Base-by-base conservation (phyloP, 139 green algal genomes). In the Yamagishiella unicocca region DNA sequence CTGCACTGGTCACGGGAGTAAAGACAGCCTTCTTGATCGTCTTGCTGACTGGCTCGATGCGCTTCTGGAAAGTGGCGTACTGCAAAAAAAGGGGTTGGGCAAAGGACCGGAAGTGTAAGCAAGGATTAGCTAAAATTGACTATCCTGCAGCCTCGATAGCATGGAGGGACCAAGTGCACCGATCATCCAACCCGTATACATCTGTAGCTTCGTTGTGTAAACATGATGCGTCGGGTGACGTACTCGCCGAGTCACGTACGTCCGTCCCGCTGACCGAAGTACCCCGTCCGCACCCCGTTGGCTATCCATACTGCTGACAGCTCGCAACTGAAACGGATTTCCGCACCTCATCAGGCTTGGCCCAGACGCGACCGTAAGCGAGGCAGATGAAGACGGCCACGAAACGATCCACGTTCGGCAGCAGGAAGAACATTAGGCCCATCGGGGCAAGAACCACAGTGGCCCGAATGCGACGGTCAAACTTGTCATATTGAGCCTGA, bases 401-500 rank as follows among this genome's bases (percentile, higher is more conserved):
- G 3, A 77, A n/a, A 40, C 83, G 83, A 40, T 88, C 83, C 38
- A 82, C 9, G 19, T 22, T 22, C 14, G 83, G 54, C 71, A 88
- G 71, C 71, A 83, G 22, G 40, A 88, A 66, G 27, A 83, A 45
- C 40, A 88, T 75, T 54, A 83, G 7, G 19, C 5, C 31, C n/a
- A 83, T 27, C 10, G 54, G 70, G 10, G n/a, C 55, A 33, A 88
- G 27, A 14, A 88, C 55, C 40, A 66, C 58, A 1, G 35, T 35
- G 50, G 54, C 83, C 22, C 73, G 53, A 7, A 83, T n/a, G 2
- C 55, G 71, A 14, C 83, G 83, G 70, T 83, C 83, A 55, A 88
- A 62, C 42, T 53, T 83, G n/a, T 88, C 83, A 42, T 83, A 88
- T 33, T 88, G 45, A 22, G 54, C n/a, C 83, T 88, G 83, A 2